These are phyloP conservation scores for Alectoria sarmentosa DNA, from an alignment of 495 filamentous ascomycete genomes.

Conservation along the genomic window DNA sequence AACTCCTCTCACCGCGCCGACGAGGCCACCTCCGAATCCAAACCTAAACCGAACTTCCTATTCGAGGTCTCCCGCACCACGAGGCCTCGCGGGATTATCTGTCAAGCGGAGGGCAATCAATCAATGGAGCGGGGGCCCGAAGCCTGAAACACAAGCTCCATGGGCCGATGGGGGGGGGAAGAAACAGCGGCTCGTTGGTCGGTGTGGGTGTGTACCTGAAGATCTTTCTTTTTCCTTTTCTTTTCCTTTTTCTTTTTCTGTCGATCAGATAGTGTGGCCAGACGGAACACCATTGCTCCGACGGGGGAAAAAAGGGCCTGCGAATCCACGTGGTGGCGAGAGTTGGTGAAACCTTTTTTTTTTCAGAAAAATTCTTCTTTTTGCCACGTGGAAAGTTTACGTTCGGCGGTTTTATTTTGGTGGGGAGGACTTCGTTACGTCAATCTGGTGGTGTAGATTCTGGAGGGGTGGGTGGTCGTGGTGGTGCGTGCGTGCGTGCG, in stretches of 20 bases:
- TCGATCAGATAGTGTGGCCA: background rate
- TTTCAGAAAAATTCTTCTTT: background rate
- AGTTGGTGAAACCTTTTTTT: background rate
- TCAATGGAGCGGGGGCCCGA: background rate
- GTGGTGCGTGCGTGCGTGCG: too few species aligned
- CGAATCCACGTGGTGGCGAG: background rate
- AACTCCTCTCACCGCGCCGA: background rate
- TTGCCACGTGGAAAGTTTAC: background rate
- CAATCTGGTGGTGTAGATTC: background rate
- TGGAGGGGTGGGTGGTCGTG: too few species aligned
- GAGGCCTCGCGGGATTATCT: background rate
- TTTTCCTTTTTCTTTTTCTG: background rate
- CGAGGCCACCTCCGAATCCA: background rate
- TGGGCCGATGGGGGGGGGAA: background rate
- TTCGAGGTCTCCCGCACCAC: background rate
- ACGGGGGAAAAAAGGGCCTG: background rate
- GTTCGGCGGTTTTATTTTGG: background rate
- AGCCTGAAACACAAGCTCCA: background rate
- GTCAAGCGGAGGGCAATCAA: too few species aligned
- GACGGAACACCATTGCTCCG: background rate
- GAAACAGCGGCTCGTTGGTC: background rate
- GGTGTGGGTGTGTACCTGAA: constrained; percentile 1
- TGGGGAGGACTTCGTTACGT: too few species aligned
- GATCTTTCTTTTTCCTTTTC: background rate
- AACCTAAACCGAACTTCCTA: background rate